These are phyloP conservation scores for Penicillium pancosmium DNA, from an alignment of 495 filamentous ascomycete species.

Conservation along the genomic window DNA sequence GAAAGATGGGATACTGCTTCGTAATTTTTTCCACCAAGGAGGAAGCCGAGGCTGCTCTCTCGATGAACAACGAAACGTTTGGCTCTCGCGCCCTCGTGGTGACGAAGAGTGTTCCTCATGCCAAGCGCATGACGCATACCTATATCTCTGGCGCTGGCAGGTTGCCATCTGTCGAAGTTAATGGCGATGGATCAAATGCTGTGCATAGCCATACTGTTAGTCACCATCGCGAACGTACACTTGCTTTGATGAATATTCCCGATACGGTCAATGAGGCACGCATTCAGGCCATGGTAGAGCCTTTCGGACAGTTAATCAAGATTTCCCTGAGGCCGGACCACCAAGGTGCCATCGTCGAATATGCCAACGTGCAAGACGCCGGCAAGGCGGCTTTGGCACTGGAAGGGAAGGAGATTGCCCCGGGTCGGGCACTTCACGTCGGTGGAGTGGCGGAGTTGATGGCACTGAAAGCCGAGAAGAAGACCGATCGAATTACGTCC, in stretches of 20 bases:
- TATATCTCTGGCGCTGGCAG: slow-evolving; percentile 43
- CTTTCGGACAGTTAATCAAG: slow-evolving; percentile 57
- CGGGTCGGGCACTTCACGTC: slow-evolving; percentile 65
- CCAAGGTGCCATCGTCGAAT: slow-evolving; percentile 88
- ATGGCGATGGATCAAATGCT: slow-evolving; percentile 29
- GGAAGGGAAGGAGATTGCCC: slow-evolving; percentile 68
- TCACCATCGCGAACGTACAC: slow-evolving; percentile 54
- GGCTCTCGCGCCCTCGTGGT: slow-evolving; percentile 72
- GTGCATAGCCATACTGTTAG: slow-evolving; percentile 28
- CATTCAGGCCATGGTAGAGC: slow-evolving; percentile 62
- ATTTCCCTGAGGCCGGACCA: slow-evolving; percentile 69
- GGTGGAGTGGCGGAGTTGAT: slow-evolving; percentile 73
- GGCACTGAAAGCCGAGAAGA: slow-evolving; percentile 57
- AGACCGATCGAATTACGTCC: slow-evolving; percentile 49
- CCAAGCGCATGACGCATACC: slow-evolving; percentile 48
- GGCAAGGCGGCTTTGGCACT: slow-evolving; percentile 77
- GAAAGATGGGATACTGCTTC: slow-evolving; percentile 74
- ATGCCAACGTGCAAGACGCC: slow-evolving; percentile 64
- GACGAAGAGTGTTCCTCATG: slow-evolving; percentile 52
- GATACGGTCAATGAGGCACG: slow-evolving; percentile 68
- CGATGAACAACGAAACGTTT: slow-evolving; percentile 72
- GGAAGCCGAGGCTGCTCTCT: slow-evolving; percentile 67
- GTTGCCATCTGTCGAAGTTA: slow-evolving; percentile 41
- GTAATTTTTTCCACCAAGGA: slow-evolving; percentile 75
- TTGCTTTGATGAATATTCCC: slow-evolving; percentile 62